Base-by-base conservation (phyloP, 1,284 basidiomycete species). In the Cutaneotrichosporon sp. region DNA sequence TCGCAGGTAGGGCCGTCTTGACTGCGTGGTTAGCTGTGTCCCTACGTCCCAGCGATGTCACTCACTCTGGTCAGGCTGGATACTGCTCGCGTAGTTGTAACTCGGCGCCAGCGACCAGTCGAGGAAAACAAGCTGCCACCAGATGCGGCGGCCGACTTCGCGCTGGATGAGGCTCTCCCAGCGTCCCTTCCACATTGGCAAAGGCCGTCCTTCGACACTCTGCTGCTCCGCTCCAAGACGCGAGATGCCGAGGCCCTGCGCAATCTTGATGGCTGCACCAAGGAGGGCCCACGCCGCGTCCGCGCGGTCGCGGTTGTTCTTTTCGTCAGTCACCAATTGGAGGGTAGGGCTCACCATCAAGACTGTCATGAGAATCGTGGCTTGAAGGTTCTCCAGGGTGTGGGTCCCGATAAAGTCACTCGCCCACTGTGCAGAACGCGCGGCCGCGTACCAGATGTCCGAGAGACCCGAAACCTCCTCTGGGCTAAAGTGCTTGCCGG, bases 201-300 rank as follows among this genome's bases (percentile, higher is more conserved):
- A 64, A 18, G 73, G 70, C n/a, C 78, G 73, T 3, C 74, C 77
- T 55, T 77, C 73, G 34, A 71, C 65, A 22, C 69, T 65, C 62
- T 78, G 75, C 52, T 79, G 76, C 61, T 82, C 81, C 3, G 76
- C 77, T 10, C 81, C 81, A 2, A 82, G 71, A n/a, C 81, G 70
- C 4, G 79, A 80, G 1, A 82, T 67, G 11, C 81, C 81, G 52
- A 82, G 73, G 21, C 78, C 79, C 68, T 82, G 81, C 0, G 80
- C 81, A 73, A 81, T 82, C 77, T 81, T 82, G 76, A 82, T 81
- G 4, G 70, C 73, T 10, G 79, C 76, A 36, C 81, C 81, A 1
- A 82, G 71, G 10, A 81, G 68, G 5, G 79, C 79, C 78, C 79
- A 81, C 34, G 80, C 79, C 2, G 79, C 77, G 62, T 81, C 80